These are phyloP conservation scores for Fusarium sp. DNA, from an alignment of 2,329 filamentous ascomycete species.

Conservation along the genomic window DNA sequence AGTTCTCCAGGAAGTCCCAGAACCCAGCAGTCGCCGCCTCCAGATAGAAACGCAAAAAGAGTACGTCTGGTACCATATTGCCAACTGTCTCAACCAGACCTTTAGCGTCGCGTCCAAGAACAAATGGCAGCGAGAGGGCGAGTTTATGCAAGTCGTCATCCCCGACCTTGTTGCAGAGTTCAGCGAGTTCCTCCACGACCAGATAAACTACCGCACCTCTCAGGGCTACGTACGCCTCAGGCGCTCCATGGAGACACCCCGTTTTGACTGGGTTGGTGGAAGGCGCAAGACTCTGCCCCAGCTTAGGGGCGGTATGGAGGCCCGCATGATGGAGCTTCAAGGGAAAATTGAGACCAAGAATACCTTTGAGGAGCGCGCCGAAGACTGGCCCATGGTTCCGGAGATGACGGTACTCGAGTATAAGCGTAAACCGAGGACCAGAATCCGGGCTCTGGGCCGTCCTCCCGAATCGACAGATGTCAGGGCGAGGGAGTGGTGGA, in stretches of 20 bases:
- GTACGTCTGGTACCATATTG: slow-evolving; percentile 46
- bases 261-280: slow-evolving; percentile 37
- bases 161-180: slow-evolving; percentile 49
- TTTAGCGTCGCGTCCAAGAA: slow-evolving; percentile 40
- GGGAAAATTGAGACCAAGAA: slow-evolving; percentile 23
- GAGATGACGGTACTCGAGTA: slow-evolving; percentile 40
- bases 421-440: slow-evolving; percentile 38
- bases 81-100: slow-evolving; percentile 42
- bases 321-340: slow-evolving; percentile 19
- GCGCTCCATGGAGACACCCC: slow-evolving; percentile 33
- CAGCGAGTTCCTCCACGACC: slow-evolving; percentile 46
- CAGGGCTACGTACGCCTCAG: slow-evolving; percentile 45
- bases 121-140: slow-evolving; percentile 34
- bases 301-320: slow-evolving; percentile 27
- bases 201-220: slow-evolving; percentile 47
- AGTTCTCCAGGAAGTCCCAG: slow-evolving; percentile 40
- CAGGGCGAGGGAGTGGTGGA: slow-evolving; percentile 43
- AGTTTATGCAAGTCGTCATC: slow-evolving; percentile 36
- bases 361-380: slow-evolving; percentile 6
- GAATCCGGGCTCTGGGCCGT: slow-evolving; percentile 27
- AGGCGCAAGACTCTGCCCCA: slow-evolving; percentile 44
- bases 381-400: slow-evolving; percentile 38
- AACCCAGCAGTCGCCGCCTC: slow-evolving; percentile 40
- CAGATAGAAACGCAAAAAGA: slow-evolving; percentile 47
- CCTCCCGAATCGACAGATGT: slow-evolving; percentile 36